Evolutionary conservation across 495 filamentous ascomycete species (phyloP).

Genomic region (Neurospora intermedia): DNA sequence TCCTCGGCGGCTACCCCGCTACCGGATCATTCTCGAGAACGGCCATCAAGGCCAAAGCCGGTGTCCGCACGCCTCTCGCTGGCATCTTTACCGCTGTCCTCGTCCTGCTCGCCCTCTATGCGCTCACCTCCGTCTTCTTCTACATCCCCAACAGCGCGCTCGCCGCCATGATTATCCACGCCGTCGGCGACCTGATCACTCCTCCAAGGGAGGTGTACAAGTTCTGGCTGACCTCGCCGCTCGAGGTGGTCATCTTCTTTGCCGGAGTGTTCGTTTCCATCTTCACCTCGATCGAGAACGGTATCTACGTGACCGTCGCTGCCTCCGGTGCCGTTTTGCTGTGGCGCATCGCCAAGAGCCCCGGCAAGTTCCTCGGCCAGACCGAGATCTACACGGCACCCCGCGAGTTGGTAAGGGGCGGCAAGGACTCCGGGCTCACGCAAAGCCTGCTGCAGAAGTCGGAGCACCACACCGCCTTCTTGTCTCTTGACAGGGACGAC

Average conservation of each 20-base stretch:
- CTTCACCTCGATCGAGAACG: slow-evolving; percentile 41
- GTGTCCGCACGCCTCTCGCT: slow-evolving; percentile 42
- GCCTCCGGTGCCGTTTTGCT: slow-evolving; percentile 33
- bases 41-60: slow-evolving; percentile 39
- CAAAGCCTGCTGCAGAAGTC: neutral
- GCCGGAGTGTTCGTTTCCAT: slow-evolving; percentile 41
- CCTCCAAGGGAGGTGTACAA: slow-evolving; percentile 37
- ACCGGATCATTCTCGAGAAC: slow-evolving; percentile 44
- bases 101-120: slow-evolving; percentile 42
- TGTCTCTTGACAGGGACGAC: slow-evolving; percentile 31
- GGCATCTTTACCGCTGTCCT: slow-evolving; percentile 42
- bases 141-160: slow-evolving; percentile 38
- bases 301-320: slow-evolving; percentile 40
- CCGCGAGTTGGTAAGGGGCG: slow-evolving; percentile 6
- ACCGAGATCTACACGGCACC: slow-evolving; percentile 14
- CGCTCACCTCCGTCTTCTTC: slow-evolving; percentile 40
- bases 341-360: slow-evolving; percentile 35
- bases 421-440: slow-evolving; percentile 1
- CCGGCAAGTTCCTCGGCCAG: slow-evolving; percentile 31
- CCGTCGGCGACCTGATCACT: slow-evolving; percentile 40
- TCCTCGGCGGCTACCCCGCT: slow-evolving; percentile 41
- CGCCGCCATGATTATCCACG: slow-evolving; percentile 43
- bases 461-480: slow-evolving; percentile 24
- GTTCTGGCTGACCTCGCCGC: slow-evolving; percentile 40
- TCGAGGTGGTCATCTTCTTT: slow-evolving; percentile 42